Evolutionary conservation across 208 protist species (phyloP), one percentile per base, ranked within the genome.

Genomic region (Wallacemonas sp.): DNA sequence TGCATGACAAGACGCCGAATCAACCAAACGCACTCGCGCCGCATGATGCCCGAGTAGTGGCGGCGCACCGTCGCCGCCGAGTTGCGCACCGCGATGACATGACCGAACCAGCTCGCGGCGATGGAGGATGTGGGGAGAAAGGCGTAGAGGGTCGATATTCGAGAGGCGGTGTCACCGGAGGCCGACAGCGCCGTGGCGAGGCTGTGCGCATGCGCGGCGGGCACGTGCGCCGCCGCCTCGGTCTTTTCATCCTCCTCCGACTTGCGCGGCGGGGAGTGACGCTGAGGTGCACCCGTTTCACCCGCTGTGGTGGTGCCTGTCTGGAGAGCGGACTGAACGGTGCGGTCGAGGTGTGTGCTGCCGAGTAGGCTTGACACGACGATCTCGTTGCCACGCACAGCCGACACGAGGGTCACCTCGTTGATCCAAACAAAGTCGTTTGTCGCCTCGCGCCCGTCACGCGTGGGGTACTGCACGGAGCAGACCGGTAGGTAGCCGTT

Each of bases 341-440:
- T 68, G 10, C 34, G 36, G 27, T 79, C 64, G 13, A 74, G 39
- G 8, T 65, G 52, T 50, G 42, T 81, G 50, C 41, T 63, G 53
- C 87, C 76, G 15, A 91, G 41, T 21, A 94, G 63, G 45, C 73
- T 83, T 1, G 81, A 85, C 44, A 89, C 70, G 13, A 91, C 69
- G 38, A 93, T 73, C 39, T 85, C 76, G 19, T 81, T 79, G 29
- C 72, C 76, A 38, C 84, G 86, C 46, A 87, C 87, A 13, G 88
- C 73, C 10, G 79, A 72, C 21, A 92, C 79, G 19, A 95, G n/a
- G 1, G 85, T 87, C 17, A 91, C 63, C 50, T 85, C 63, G 39
- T 95, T 92, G 13, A 95, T 52, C 86, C 89, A 95, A 17, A 80
- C 73, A 66, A 91, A 89, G 70, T 92, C 86, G 32, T 61, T 80